Evolutionary conservation across 2,329 filamentous ascomycete species (phyloP).

Genomic region (Monilinia fructicola): DNA sequence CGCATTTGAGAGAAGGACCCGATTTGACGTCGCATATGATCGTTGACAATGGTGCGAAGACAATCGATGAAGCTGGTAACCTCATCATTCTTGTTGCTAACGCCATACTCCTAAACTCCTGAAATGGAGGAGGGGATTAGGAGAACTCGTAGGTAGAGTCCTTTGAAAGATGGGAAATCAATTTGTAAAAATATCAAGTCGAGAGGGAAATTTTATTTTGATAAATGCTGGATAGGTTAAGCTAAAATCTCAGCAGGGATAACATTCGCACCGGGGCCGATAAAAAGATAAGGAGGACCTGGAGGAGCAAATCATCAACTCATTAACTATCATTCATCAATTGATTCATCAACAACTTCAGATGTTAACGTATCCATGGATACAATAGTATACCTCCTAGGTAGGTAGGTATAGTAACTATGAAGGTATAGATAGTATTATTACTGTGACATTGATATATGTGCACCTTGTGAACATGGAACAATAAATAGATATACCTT

Average conservation of each 20-base stretch:
- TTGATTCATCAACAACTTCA: too few species aligned
- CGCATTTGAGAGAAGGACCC: constrained; percentile 32
- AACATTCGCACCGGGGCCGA: constrained; percentile 7
- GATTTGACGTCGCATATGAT: constrained; percentile 36
- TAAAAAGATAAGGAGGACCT: constrained; percentile 5
- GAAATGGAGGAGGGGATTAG: background rate
- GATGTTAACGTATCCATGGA: too few species aligned
- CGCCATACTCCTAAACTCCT: constrained; percentile 36
- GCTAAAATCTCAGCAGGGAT: constrained; percentile 17
- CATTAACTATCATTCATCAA: background rate
- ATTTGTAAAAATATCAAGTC: constrained; percentile 7
- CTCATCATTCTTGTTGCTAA: constrained; percentile 40
- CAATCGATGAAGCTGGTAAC: constrained; percentile 38
- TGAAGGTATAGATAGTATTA: too few species aligned
- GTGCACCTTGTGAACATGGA: too few species aligned
- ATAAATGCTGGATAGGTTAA: constrained; percentile 16
- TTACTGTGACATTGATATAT: too few species aligned
- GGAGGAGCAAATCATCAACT: too few species aligned
- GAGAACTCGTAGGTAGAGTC: constrained; percentile 3
- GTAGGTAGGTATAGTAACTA: too few species aligned
- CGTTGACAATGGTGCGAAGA: constrained; percentile 33
- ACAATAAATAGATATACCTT: too few species aligned
- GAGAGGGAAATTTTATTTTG: constrained; percentile 23
- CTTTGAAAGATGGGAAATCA: background rate
- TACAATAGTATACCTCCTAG: too few species aligned